Evolutionary conservation across 2,329 filamentous ascomycete genomes (phyloP).

Genomic region (Knufia fluminis): DNA sequence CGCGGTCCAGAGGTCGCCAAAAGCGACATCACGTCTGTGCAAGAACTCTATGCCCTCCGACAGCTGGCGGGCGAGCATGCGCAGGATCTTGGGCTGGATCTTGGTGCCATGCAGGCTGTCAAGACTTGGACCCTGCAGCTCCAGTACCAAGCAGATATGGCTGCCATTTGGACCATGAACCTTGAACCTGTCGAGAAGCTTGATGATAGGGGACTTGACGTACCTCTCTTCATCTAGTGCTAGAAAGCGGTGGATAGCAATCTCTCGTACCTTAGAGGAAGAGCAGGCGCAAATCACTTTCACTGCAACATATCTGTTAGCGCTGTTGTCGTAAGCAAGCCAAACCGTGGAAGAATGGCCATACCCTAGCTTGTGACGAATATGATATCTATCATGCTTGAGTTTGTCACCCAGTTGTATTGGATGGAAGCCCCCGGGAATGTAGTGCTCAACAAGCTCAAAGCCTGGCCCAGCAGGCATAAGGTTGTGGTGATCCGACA

Average conservation of each 20-base stretch:
- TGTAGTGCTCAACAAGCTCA: conserved; percentile 7
- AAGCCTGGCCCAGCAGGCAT: too few species aligned
- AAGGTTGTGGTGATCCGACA: too few species aligned
- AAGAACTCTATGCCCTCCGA: neutral
- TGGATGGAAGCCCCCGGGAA: conserved; percentile 27
- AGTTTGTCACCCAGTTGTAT: conserved; percentile 26
- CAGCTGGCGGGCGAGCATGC: neutral
- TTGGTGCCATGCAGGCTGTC: neutral
- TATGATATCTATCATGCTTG: conserved; percentile 27
- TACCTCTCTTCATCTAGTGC: too few species aligned
- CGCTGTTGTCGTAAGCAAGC: conserved; percentile 25
- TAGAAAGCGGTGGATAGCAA: neutral
- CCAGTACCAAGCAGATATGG: conserved; percentile 22
- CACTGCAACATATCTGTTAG: neutral
- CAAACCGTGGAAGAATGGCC: conserved; percentile 32
- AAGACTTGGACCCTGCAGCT: conserved; percentile 11
- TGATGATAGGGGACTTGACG: neutral
- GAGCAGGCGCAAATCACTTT: neutral
- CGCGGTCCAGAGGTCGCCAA: neutral
- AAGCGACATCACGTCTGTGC: neutral
- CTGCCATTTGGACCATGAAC: conserved; percentile 22
- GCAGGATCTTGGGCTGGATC: neutral
- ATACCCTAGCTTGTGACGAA: conserved; percentile 32
- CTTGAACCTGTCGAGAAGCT: conserved; percentile 16
- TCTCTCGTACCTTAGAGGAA: neutral